Evolutionary conservation across 805 yeast species (phyloP).

Genomic region (Saccharomycopsis lassenensis): DNA sequence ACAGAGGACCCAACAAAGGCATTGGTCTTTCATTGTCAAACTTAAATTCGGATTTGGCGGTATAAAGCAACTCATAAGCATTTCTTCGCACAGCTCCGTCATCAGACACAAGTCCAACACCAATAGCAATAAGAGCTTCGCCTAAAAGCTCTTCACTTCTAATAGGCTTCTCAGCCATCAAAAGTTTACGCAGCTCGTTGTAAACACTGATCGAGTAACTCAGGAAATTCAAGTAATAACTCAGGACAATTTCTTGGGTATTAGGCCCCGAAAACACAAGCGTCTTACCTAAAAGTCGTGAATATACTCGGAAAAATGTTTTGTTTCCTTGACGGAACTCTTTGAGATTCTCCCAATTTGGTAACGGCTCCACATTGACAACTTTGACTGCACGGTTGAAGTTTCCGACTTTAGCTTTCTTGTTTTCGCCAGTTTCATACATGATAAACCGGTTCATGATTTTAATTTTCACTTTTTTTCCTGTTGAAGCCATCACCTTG

Average conservation of each 20-base stretch:
- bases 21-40: slow-evolving; percentile 49
- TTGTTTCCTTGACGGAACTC: slow-evolving; percentile 4
- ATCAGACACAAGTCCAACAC: slow-evolving; percentile 56
- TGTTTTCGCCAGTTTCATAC: slow-evolving; percentile 8
- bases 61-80: slow-evolving; percentile 51
- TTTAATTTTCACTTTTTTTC: too few species aligned
- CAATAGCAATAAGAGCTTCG: slow-evolving; percentile 48
- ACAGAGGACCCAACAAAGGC: slow-evolving; percentile 7
- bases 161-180: slow-evolving; percentile 12
- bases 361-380: slow-evolving; percentile 15
- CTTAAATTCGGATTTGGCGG: slow-evolving; percentile 48
- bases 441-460: slow-evolving; percentile 7
- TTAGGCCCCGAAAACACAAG: slow-evolving; percentile 6
- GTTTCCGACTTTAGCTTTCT: slow-evolving; percentile 7
- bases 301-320: slow-evolving; percentile 8
- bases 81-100: slow-evolving; percentile 49
- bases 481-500: too few species aligned
- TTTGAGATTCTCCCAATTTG: slow-evolving; percentile 14
- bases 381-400: slow-evolving; percentile 7
- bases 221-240: slow-evolving; percentile 9
- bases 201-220: slow-evolving; percentile 3
- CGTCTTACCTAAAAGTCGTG: slow-evolving; percentile 4
- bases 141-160: slow-evolving; percentile 39
- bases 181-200: slow-evolving; percentile 1
- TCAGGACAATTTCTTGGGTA: slow-evolving; percentile 9